Conservation (phyloP, 768 basidiomycete species). For the Mycena vulgaris region DNA sequence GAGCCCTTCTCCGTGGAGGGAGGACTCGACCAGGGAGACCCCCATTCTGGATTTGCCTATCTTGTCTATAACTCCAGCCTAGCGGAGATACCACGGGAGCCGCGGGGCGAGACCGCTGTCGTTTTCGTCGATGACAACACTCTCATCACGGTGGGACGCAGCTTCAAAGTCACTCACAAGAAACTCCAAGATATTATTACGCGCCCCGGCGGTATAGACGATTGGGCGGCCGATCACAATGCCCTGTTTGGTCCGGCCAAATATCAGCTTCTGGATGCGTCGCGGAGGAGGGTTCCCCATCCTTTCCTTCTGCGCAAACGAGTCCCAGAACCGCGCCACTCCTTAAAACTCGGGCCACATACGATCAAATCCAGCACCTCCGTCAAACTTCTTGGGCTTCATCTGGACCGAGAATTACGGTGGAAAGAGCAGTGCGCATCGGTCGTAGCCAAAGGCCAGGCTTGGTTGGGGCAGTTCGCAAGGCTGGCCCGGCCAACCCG, state of each 20-base stretch:
- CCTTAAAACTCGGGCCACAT: constrained; percentile 27
- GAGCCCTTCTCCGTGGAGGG: too few relatives aligned
- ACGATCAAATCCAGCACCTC: constrained; percentile 34
- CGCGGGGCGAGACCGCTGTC: constrained; percentile 2
- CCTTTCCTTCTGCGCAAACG: neutral
- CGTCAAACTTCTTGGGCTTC: constrained; percentile 51
- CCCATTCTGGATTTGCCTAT: too few relatives aligned
- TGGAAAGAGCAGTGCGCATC: neutral
- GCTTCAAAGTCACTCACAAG: constrained; percentile 32
- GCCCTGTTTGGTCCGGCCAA: constrained; percentile 41
- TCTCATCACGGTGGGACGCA: constrained; percentile 20
- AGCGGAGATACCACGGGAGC: constrained; percentile 9
- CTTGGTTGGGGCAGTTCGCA: constrained; percentile 34
- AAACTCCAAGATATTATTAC: constrained; percentile 38
- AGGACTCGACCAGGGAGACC: too few relatives aligned
- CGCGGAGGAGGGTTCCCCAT: neutral
- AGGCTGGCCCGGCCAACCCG: constrained; percentile 16
- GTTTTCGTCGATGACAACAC: constrained; percentile 43
- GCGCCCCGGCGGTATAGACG: constrained; percentile 38
- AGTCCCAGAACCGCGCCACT: neutral
- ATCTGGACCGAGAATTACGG: constrained; percentile 47
- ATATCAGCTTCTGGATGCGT: constrained; percentile 38
- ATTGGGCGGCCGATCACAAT: constrained; percentile 49
- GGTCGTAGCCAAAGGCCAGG: constrained; percentile 35
- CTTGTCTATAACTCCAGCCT: constrained; percentile 28